Base-by-base conservation (phyloP, 768 basidiomycete genomes). In the Suillus discolor region DNA sequence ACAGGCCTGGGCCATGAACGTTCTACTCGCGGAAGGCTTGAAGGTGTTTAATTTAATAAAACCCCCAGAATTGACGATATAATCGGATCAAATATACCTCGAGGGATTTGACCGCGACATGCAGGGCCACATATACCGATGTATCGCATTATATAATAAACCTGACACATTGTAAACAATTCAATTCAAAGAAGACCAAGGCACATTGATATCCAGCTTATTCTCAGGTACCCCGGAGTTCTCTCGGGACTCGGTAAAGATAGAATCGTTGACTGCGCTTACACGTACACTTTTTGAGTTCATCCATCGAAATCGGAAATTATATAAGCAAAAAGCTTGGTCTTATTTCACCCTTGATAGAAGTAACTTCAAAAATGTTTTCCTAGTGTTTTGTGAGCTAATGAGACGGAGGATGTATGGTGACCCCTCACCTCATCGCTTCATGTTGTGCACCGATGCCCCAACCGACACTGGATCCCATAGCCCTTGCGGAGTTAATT, bases 401-500 rank as follows among this genome's bases (percentile, higher is more conserved):
- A 55, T 31, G n/a, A 66, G 63, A 67, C 68, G 71, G 63, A 61
- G 62, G 62, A 68, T 57, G 25, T 0, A 20, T 45, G 12, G 28
- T 20, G n/a, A 42, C 41, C 38, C 74, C 36, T 11, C 7, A 34
- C 74, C 67, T 65, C 38, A 65, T 73, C 76, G 77, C 76, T 70
- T 20, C 65, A 74, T 57, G 23, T 66, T 66, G 66, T 69, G 41
- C 68, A 70, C 75, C 77, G 75, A 77, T 62, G 36, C 6, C 64
- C 65, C 51, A 53, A 31, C 2, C 28, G 71, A 66, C 53, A 44
- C 65, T n/a, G 66, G 72, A 69, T 39, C 39, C 61, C 71, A 74
- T 72, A 60, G 70, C 72, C 69, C 66, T 66, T 74, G 74, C 76
- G 75, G 75, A 69, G 76, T 72, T 77, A 75, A 67, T 76, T 73